These are phyloP conservation scores for Abeoforma whisleri DNA, from an alignment of 78 protist genomes.

Conservation along the genomic window DNA sequence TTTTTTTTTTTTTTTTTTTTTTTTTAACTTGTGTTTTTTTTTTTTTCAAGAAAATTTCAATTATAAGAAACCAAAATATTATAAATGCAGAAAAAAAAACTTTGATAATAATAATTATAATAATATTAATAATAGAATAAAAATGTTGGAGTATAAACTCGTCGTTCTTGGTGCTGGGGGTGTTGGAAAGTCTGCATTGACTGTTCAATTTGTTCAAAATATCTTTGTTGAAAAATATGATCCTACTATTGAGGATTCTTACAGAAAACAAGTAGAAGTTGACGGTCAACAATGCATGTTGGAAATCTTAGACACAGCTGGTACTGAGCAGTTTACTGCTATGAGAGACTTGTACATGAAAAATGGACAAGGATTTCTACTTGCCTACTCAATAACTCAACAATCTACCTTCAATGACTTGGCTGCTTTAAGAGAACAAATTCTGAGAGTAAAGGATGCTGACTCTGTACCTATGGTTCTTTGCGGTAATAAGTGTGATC, in stretches of 20 bases:
- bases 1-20: no score
- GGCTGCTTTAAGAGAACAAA: conserved; percentile 55
- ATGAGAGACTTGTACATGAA: conserved; percentile 72
- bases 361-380: conserved; percentile 71
- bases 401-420: conserved; percentile 59
- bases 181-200: conserved; percentile 60
- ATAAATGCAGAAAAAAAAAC: no score
- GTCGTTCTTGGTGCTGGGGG: conserved; percentile 65
- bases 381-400: conserved; percentile 69
- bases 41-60: no score
- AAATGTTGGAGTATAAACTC: conserved; percentile 51
- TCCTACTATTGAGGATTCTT: conserved; percentile 92
- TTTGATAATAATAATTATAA: no score
- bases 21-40: no score
- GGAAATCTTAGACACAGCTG: conserved; percentile 75
- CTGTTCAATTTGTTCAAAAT: conserved; percentile 54
- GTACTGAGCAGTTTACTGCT: conserved; percentile 71
- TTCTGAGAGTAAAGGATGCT: conserved; percentile 57
- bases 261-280: conserved; percentile 77
- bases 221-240: conserved; percentile 71
- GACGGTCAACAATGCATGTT: conserved; percentile 53
- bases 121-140: no score
- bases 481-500: conserved; percentile 83
- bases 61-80: no score
- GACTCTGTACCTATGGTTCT: conserved; percentile 42